Evolutionary conservation across 2,329 filamentous ascomycete species (phyloP).

Genomic region (Zarea fungicola): DNA sequence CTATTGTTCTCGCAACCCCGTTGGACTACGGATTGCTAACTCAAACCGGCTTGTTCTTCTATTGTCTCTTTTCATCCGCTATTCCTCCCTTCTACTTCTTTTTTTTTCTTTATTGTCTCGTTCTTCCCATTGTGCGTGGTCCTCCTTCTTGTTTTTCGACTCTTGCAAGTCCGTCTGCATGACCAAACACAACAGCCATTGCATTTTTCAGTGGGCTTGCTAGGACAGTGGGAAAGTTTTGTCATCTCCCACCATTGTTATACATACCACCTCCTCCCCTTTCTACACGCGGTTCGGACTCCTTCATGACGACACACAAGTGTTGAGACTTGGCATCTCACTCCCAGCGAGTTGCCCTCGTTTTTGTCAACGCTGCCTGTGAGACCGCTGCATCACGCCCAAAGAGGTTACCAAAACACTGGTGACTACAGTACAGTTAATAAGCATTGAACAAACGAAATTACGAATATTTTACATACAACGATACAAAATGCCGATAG

Average conservation of each 20-base stretch:
- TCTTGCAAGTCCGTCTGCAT: background rate
- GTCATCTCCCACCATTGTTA: too few relatives aligned
- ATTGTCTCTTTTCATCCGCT: background rate
- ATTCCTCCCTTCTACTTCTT: background rate
- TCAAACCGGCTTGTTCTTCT: background rate
- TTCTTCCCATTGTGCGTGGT: conserved; percentile 3
- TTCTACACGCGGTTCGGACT: too few relatives aligned
- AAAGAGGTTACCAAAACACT: background rate
- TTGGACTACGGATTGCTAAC: too few relatives aligned
- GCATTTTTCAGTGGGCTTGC: background rate
- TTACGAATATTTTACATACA: background rate
- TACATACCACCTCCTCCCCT: too few relatives aligned
- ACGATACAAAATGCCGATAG: conserved; percentile 6
- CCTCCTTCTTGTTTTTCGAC: background rate
- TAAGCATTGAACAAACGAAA: background rate
- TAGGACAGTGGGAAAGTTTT: too few relatives aligned
- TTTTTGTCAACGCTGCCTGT: too few relatives aligned
- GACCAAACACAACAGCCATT: too few relatives aligned
- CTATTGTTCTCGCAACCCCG: too few relatives aligned
- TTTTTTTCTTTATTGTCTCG: conserved; percentile 3
- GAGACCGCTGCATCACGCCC: background rate
- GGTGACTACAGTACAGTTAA: background rate
- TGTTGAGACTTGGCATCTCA: too few relatives aligned
- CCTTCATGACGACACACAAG: too few relatives aligned
- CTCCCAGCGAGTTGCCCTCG: too few relatives aligned